phyloP scores from a whole-genome alignment of 2,329 filamentous ascomycete species.

The Penicillium verrucosum region DNA sequence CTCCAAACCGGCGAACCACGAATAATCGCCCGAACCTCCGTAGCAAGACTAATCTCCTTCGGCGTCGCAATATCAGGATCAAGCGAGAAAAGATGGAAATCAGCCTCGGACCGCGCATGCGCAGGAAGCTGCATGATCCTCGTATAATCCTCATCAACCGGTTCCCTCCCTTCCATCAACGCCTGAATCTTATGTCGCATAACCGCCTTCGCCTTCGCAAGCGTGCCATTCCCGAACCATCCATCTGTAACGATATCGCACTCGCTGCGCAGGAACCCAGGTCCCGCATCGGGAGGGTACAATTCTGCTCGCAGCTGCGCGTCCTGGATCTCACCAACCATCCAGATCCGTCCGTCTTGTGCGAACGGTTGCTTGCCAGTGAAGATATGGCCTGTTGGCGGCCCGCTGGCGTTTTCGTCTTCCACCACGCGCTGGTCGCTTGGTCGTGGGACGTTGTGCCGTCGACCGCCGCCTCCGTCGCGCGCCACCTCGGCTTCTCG shows the following conservation, averaged over 20 bases:
- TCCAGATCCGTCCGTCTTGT: conserved; percentile 85
- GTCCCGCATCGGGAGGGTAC: conserved; percentile 53
- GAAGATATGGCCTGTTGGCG: conserved; percentile 63
- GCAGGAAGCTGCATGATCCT: conserved; percentile 41
- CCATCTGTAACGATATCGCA: conserved; percentile 66
- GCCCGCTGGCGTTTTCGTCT: background rate
- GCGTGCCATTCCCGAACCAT: conserved; percentile 79
- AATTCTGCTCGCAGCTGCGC: conserved; percentile 67
- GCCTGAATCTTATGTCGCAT: conserved; percentile 82
- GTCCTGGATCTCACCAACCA: conserved; percentile 88
- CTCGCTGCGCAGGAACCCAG: conserved; percentile 51
- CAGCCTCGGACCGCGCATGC: conserved; percentile 22
- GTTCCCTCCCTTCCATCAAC: conserved; percentile 48
- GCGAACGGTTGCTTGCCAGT: conserved; percentile 68
- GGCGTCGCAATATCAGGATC: conserved; percentile 20
- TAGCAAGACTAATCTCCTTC: conserved; percentile 31
- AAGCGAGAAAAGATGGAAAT: conserved; percentile 26
- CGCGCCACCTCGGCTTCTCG: conserved; percentile 33
- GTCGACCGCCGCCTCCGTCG: conserved; percentile 31
- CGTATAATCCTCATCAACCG: conserved; percentile 36
- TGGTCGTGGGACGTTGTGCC: conserved; percentile 27
- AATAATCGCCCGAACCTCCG: conserved; percentile 36
- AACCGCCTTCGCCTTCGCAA: conserved; percentile 78
- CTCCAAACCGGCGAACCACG: conserved; percentile 33
- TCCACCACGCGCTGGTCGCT: conserved; percentile 2